Evolutionary conservation across 768 basidiomycete species (phyloP).

Genomic region (Pleurotus sapidus): DNA sequence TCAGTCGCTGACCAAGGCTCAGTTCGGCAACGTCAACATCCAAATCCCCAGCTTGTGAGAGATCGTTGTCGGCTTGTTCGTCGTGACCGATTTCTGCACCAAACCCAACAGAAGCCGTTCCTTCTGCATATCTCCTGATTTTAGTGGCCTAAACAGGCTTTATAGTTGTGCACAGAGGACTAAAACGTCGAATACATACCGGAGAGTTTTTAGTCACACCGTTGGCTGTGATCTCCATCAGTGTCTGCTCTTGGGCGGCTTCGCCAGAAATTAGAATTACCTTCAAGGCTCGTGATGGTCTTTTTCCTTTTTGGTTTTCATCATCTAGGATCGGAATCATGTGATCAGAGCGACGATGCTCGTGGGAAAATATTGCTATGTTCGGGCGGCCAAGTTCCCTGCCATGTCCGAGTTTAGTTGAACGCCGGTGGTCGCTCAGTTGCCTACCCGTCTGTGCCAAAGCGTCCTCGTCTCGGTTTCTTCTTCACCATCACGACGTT

Average conservation of each 20-base stretch:
- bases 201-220: background rate
- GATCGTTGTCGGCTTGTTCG: slow-evolving; percentile 48
- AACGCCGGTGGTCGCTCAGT: no score
- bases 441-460: no score
- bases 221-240: background rate
- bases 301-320: no score
- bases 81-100: slow-evolving; percentile 66
- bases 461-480: no score
- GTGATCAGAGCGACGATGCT: no score
- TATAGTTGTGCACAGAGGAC: background rate
- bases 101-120: slow-evolving; percentile 57
- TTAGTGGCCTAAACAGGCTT: slow-evolving; percentile 34
- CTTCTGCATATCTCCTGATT: slow-evolving; percentile 69
- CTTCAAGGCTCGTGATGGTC: no score
- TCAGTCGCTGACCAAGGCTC: slow-evolving; percentile 86
- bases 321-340: no score
- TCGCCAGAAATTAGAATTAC: background rate
- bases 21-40: slow-evolving; percentile 88
- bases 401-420: no score
- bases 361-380: no score
- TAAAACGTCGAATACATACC: background rate
- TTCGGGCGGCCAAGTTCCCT: no score
- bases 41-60: slow-evolving; percentile 50
- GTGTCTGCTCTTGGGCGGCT: background rate
- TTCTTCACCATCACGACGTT: background rate